phyloP scores from a whole-genome alignment of 1,284 basidiomycete species.

The Agroathelia rolfsii region DNA sequence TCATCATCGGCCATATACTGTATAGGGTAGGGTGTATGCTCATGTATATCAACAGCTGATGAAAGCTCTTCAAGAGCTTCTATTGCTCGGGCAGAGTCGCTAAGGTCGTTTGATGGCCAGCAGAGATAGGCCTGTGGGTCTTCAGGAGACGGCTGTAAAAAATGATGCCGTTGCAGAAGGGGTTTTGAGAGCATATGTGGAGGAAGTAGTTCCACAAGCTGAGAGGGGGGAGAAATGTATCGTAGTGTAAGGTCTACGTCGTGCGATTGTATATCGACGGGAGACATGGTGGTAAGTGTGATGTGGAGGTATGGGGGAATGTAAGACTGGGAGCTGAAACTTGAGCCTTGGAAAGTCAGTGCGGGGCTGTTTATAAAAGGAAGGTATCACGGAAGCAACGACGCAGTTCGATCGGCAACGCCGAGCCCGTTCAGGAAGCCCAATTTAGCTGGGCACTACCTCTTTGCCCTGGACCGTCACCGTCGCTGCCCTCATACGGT shows the following conservation, averaged over 20 bases:
- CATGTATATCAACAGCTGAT: no score
- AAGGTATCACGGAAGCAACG: no score
- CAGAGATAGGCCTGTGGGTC: constrained; percentile 48
- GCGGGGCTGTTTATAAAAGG: no score
- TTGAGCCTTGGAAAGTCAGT: no score
- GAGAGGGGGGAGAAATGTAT: constrained; percentile 46
- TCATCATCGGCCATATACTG: constrained; percentile 54
- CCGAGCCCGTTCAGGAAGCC: no score
- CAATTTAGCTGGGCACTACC: no score
- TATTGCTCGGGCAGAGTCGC: constrained; percentile 25
- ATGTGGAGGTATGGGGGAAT: no score
- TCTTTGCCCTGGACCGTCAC: no score
- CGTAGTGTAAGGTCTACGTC: constrained; percentile 40
- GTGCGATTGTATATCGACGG: constrained; percentile 27
- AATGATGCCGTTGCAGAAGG: constrained; percentile 56
- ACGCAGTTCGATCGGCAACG: no score
- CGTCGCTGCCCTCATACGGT: no score
- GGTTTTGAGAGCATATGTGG: constrained; percentile 48
- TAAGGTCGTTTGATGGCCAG: constrained; percentile 51
- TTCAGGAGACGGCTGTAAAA: constrained; percentile 43
- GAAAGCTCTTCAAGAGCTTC: constrained; percentile 37
- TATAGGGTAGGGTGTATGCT: constrained; percentile 30
- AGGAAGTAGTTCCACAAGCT: constrained; percentile 40
- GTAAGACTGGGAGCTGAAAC: no score
- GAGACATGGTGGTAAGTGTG: no score